Conservation (phyloP, 495 filamentous ascomycete genomes). For the Talaromyces thailandensis region DNA sequence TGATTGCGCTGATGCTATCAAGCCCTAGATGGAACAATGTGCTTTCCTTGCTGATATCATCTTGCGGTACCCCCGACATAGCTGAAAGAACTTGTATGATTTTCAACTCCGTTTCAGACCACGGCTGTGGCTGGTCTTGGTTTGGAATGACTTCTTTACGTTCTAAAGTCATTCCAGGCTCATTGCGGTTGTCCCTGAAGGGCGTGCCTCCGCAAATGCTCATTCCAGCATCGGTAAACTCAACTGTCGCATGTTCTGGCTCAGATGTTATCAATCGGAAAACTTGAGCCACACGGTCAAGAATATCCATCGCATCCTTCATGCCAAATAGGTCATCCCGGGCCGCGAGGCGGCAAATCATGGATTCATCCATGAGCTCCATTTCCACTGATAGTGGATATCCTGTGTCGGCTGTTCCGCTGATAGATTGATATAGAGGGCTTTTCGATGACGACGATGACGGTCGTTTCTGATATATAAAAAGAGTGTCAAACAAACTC, state of each 20-base stretch:
- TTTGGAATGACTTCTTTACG: background rate
- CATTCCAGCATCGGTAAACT: slow-evolving; percentile 31
- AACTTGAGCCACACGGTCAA: slow-evolving; percentile 45
- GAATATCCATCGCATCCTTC: slow-evolving; percentile 31
- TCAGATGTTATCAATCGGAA: slow-evolving; percentile 41
- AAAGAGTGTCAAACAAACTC: slow-evolving; percentile 56
- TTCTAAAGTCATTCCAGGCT: background rate
- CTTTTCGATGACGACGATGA: slow-evolving; percentile 1
- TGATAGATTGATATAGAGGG: slow-evolving; percentile 45
- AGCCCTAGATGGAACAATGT: slow-evolving; percentile 73
- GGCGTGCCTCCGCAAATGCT: slow-evolving; percentile 44
- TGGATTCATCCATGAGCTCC: slow-evolving; percentile 43
- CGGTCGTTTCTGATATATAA: slow-evolving; percentile 52
- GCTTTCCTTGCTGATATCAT: slow-evolving; percentile 43
- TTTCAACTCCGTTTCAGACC: slow-evolving; percentile 1
- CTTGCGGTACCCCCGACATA: slow-evolving; percentile 44
- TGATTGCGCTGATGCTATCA: slow-evolving; percentile 74
- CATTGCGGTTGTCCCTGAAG: slow-evolving; percentile 13
- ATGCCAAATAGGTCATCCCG: slow-evolving; percentile 42
- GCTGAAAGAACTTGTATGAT: slow-evolving; percentile 50
- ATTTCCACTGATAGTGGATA: slow-evolving; percentile 77
- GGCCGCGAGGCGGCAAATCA: slow-evolving; percentile 65
- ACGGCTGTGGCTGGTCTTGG: background rate
- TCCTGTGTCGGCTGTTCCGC: slow-evolving; percentile 55
- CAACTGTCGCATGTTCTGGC: slow-evolving; percentile 38